These are phyloP conservation scores for Kuraishia molischiana DNA, from an alignment of 805 yeast species.

Conservation along the genomic window DNA sequence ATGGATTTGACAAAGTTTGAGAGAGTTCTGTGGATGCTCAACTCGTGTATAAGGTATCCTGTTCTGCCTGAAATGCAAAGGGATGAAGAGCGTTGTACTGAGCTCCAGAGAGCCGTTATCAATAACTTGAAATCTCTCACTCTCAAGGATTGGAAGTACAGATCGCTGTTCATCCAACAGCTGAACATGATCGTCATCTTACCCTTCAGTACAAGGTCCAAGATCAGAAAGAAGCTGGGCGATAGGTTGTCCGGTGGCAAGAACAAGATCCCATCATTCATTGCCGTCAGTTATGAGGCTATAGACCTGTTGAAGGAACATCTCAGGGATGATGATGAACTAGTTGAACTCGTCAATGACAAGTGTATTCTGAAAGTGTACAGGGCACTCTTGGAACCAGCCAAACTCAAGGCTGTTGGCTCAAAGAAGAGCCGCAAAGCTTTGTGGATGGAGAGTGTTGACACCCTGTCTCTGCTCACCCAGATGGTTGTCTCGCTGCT, in stretches of 20 bases:
- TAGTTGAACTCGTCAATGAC: conserved; percentile 29
- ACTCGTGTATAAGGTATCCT: conserved; percentile 64
- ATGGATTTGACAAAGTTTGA: conserved; percentile 29
- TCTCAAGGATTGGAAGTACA: conserved; percentile 23
- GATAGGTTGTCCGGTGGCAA: conserved; percentile 22
- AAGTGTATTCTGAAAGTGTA: conserved; percentile 34
- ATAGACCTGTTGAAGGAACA: conserved; percentile 28
- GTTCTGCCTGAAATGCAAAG: conserved; percentile 46
- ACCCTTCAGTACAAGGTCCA: conserved; percentile 52
- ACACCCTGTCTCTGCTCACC: conserved; percentile 27
- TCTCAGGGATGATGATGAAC: conserved; percentile 20
- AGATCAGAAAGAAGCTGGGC: conserved; percentile 45
- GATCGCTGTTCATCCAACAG: conserved; percentile 40
- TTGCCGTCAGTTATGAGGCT: conserved; percentile 44
- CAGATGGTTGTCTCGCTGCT: conserved; percentile 18
- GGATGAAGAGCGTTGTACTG: conserved; percentile 50
- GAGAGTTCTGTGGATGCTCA: conserved; percentile 46
- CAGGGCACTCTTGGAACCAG: conserved; percentile 40
- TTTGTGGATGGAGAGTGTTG: conserved; percentile 48
- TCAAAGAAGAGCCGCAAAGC: conserved; percentile 11
- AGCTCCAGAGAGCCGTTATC: conserved; percentile 52
- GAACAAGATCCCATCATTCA: conserved; percentile 49
- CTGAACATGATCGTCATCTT: conserved; percentile 41
- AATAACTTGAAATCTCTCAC: conserved; percentile 28
- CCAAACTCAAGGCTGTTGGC: background rate